Evolutionary conservation across 2,329 filamentous ascomycete genomes (phyloP).

Genomic region (Verticillium nonalfalfae): DNA sequence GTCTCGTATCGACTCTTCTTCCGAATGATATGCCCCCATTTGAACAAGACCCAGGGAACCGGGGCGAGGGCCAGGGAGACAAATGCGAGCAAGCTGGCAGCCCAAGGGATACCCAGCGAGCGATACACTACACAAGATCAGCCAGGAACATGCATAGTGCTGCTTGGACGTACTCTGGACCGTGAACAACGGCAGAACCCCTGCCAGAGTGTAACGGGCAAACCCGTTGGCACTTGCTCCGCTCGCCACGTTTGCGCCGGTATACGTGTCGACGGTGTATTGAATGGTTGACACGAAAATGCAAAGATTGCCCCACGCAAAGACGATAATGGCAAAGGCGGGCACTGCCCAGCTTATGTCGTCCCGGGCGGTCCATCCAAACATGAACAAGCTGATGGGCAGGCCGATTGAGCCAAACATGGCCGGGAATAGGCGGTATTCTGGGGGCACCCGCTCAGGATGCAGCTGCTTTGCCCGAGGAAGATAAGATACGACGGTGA

Average conservation of each 20-base stretch:
- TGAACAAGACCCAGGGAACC: conserved; percentile 47
- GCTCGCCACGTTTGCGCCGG: conserved; percentile 47
- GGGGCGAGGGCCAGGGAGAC: conserved; percentile 40
- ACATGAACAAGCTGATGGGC: conserved; percentile 56
- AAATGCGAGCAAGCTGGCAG: conserved; percentile 38
- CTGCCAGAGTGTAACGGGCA: conserved; percentile 47
- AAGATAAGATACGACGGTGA: conserved; percentile 34
- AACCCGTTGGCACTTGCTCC: conserved; percentile 55
- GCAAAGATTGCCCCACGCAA: conserved; percentile 54
- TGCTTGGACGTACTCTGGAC: conserved; percentile 39
- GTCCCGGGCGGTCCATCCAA: conserved; percentile 46
- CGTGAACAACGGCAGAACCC: conserved; percentile 55
- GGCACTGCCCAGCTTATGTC: conserved; percentile 44
- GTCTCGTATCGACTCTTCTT: conserved; percentile 31
- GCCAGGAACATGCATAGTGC: background rate
- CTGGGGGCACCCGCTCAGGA: conserved; percentile 35
- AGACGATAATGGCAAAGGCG: conserved; percentile 44
- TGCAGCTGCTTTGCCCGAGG: conserved; percentile 23
- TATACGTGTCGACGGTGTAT: conserved; percentile 52
- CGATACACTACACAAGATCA: conserved; percentile 29
- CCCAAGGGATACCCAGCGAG: conserved; percentile 37
- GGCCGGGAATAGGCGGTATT: conserved; percentile 53
- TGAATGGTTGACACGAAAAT: conserved; percentile 47
- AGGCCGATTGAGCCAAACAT: conserved; percentile 46
- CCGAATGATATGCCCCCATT: conserved; percentile 36